Evolutionary conservation across 148 eudicot genomes (phyloP), one percentile per base, ranked within the genome.

Genomic region (Rhododendron molle): DNA sequence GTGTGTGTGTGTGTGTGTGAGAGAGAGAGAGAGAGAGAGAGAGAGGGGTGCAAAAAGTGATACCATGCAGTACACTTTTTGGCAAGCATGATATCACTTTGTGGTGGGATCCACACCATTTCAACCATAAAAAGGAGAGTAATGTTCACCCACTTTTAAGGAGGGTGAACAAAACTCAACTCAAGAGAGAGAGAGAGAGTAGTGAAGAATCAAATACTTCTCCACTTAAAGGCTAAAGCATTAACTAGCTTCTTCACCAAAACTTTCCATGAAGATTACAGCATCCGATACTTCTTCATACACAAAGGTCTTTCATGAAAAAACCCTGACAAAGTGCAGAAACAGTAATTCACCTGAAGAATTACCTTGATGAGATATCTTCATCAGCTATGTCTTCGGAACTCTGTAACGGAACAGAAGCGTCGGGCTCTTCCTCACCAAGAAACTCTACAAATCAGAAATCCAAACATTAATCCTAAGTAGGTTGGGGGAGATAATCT

Each of bases 351-450:
- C 65, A 43, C 50, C 60, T 65, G 77, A 49, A 5, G 26, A 15
- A 71, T 84, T 92, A 97, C 99, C 98, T 94, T 78, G 99, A 97
- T 87, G 98, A 95, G 58, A 93, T 86, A 91, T 97, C 99, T 60
- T 95, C 98, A 76, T 94, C 98, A 74, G 82, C 88, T 85, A 90
- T 88, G 71, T 93, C 94, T 78, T 95, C 99, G 30, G 91, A 83
- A 83, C 86, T 88, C 81, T 88, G 92, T 62, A 86, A 47, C 79
- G 95, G 93, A 81, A 84, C 87, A 52, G 97, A 92, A 83, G 92
- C 90, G 56, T 89, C 95, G 69, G 93, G 88, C 85, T 91, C 98
- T 82, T 94, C 98, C 83, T 95, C 98, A 40, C 83, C 94, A 84
- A 89, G 91, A 34, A 89, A 88, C 40, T 93, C 98, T 95, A 88